Evolutionary conservation across 2,329 filamentous ascomycete species (phyloP), one percentile per base, ranked within the genome.

Genomic region (Aspergillus pseudoglaucus): DNA sequence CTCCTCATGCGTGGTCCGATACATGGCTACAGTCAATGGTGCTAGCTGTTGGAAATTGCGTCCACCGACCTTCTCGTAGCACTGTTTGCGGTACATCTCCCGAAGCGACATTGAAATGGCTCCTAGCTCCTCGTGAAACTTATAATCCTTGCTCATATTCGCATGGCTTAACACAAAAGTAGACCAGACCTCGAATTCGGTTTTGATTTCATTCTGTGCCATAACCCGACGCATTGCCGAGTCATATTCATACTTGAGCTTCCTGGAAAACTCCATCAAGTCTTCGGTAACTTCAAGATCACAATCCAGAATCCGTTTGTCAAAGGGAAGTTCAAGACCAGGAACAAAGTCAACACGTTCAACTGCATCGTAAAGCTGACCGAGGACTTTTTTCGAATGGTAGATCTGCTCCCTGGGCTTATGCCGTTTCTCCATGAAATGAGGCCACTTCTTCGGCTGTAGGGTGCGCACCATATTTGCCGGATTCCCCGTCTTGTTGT

Each of bases 111-210:
- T 73, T 1, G 85, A 80, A 17, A 91, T 81, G 4, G 76, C 75
- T 0, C 86, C 87, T 27, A 97, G 81, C 14, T 87, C 85, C 65
- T 98, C 91, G 43, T 90, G 84, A 42, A 90, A 81, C 60, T 93
- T 95, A 72, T 94, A 97, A 53, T 93, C 88, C 7, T 77, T 80
- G 30, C 80, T 82, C 22, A 88, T 78, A 0, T 81, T 77, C 7
- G 87, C 86, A 60, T 86, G 88, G 1, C 79, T 78, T 49, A 97
- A 75, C 2, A 90, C 81, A 65, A 96, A 97, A 0, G 88, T 84
- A 0, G 89, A 85, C 83, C 85, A 96, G 9, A 95, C 80, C 66
- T 98, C 93, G 55, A 95, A 96, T 59, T 98, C 93, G 0, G 87
- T 95, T 15, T 74, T 70, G 47, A 97, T 86, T 39, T 86, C 85